These are phyloP conservation scores for Botrytis galanthina DNA, from an alignment of 2,329 filamentous ascomycete genomes.

Conservation along the genomic window DNA sequence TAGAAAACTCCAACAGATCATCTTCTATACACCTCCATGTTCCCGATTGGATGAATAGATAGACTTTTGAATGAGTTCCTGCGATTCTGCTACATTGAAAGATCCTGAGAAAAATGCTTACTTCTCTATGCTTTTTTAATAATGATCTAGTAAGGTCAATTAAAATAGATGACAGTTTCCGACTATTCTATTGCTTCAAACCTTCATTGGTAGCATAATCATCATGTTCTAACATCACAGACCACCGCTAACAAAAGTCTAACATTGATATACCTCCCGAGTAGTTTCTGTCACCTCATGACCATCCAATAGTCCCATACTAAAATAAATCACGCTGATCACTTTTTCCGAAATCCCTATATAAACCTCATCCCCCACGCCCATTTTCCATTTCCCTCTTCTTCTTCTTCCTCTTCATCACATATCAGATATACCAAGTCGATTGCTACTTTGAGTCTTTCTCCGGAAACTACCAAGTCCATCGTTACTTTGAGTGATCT, in stretches of 20 bases:
- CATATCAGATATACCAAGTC: neutral
- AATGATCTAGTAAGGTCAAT: neutral
- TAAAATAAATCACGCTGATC: neutral
- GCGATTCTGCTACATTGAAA: neutral
- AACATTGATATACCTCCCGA: neutral
- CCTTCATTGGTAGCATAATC: neutral
- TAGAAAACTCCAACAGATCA: neutral
- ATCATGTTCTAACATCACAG: neutral
- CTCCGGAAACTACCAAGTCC: neutral
- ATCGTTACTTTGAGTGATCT: neutral
- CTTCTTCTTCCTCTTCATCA: neutral
- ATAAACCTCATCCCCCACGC: neutral
- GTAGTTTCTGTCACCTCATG: neutral
- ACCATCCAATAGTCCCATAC: neutral
- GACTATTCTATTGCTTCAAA: neutral
- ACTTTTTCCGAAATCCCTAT: neutral
- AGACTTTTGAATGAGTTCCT: neutral
- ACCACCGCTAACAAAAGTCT: neutral
- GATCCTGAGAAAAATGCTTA: rapidly evolving
- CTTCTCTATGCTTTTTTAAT: neutral
- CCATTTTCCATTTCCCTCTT: neutral
- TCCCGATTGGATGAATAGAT: neutral
- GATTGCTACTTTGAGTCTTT: neutral
- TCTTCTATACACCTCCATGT: neutral
- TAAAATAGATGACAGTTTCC: neutral